Conservation (phyloP, 768 basidiomycete genomes). For the Rhodosporidiobolus odoratus region DNA sequence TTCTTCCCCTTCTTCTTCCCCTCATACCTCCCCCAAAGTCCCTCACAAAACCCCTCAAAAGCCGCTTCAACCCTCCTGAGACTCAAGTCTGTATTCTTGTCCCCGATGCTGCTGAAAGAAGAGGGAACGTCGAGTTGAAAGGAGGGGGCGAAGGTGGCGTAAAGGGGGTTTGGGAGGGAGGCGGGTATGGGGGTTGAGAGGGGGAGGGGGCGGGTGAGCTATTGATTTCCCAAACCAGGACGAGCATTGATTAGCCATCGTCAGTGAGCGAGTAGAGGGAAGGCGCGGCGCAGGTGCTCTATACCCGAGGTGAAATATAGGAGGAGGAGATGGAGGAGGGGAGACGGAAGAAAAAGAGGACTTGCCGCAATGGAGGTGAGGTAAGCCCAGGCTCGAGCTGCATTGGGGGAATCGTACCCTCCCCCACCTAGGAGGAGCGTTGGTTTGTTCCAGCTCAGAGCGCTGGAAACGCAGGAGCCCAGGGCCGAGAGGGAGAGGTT, state of each 20-base stretch:
- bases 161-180: conserved; percentile 7
- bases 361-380: conserved; percentile 70
- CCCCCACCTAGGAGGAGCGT: conserved; percentile 52
- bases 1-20: background rate
- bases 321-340: conserved; percentile 10
- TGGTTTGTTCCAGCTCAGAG: conserved; percentile 38
- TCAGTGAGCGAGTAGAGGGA: conserved; percentile 35
- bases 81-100: conserved; percentile 31
- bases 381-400: conserved; percentile 79
- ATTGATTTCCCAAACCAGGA: background rate
- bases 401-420: conserved; percentile 77
- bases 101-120: background rate
- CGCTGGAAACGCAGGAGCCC: conserved; percentile 18
- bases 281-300: too few relatives aligned
- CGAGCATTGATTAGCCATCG: background rate
- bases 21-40: background rate
- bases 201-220: conserved; percentile 15
- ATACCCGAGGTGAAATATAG: conserved; percentile 69
- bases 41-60: conserved; percentile 13
- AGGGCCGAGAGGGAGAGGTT: conserved; percentile 49
- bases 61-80: conserved; percentile 13
- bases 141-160: conserved; percentile 19
- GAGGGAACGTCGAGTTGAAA: conserved; percentile 29
- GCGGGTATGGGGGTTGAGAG: conserved; percentile 21
- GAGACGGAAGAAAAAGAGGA: background rate